Evolutionary conservation across 2,329 filamentous ascomycete genomes (phyloP).

Genomic region (Neonectria ditissima): DNA sequence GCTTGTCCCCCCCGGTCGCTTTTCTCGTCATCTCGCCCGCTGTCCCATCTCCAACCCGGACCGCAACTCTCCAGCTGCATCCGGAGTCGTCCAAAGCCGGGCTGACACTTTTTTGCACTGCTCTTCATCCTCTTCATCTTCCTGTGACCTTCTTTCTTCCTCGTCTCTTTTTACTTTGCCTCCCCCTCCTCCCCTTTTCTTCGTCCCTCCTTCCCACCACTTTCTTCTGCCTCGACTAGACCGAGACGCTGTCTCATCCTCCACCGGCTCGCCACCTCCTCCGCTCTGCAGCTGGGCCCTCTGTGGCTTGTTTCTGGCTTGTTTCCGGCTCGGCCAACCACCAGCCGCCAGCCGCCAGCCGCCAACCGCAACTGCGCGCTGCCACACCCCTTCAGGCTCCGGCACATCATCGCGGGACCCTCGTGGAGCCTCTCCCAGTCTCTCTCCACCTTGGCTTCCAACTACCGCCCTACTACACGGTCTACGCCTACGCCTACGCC

Average conservation of each 20-base stretch:
- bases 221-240: neutral
- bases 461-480: conserved; percentile 13
- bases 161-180: conserved; percentile 4
- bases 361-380: neutral
- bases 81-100: neutral
- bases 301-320: conserved; percentile 33
- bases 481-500: neutral
- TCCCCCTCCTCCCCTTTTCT: conserved; percentile 1
- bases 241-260: conserved; percentile 38
- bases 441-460: conserved; percentile 15
- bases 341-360: conserved; percentile 9
- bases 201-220: conserved; percentile 6
- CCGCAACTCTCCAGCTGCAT: neutral
- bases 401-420: conserved; percentile 28
- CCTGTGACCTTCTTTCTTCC: neutral
- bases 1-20: neutral
- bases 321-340: conserved; percentile 5
- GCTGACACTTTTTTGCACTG: neutral
- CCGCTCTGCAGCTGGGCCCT: conserved; percentile 13
- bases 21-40: neutral
- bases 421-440: conserved; percentile 13
- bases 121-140: neutral
- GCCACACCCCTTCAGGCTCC: conserved; percentile 3
- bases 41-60: neutral
- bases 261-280: conserved; percentile 23